Evolutionary conservation across 108 stramenopile genomes (phyloP).

Genomic region (Epithemia pelagica): DNA sequence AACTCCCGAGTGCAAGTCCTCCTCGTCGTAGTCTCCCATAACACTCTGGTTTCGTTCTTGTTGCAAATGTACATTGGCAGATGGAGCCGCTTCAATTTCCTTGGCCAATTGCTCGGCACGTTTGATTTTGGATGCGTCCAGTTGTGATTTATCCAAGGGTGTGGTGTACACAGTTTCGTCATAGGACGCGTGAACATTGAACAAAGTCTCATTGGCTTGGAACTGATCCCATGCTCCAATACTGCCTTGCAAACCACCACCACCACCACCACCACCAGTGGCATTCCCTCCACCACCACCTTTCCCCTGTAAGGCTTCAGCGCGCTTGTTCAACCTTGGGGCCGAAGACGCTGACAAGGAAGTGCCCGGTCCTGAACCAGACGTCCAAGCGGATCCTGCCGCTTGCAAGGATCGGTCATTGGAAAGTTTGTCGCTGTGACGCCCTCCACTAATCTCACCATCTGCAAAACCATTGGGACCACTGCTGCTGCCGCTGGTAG

Average conservation of each 20-base stretch:
- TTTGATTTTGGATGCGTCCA: slow-evolving; percentile 48
- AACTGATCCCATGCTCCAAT: slow-evolving; percentile 91
- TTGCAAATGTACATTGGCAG: slow-evolving; percentile 81
- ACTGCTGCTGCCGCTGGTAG: neutral
- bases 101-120: slow-evolving; percentile 84
- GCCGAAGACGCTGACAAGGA: neutral
- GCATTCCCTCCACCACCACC: neutral
- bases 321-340: slow-evolving; percentile 2
- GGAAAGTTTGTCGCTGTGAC: slow-evolving; percentile 10
- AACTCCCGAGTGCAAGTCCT: slow-evolving; percentile 85
- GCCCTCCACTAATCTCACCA: slow-evolving; percentile 52
- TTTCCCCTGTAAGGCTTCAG: slow-evolving; percentile 18
- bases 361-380: slow-evolving; percentile 19
- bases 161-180: slow-evolving; percentile 98
- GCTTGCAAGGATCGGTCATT: slow-evolving; percentile 43
- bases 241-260: slow-evolving; percentile 35
- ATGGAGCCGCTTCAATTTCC: slow-evolving; percentile 78
- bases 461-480: slow-evolving; percentile 24
- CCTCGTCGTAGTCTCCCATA: slow-evolving; percentile 75
- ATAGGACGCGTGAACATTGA: slow-evolving; percentile 82
- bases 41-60: slow-evolving; percentile 88
- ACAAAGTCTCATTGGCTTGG: slow-evolving; percentile 77
- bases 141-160: slow-evolving; percentile 58
- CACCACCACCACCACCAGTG: slow-evolving; percentile 8
- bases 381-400: slow-evolving; percentile 76